Conservation (phyloP, 2,329 filamentous ascomycete genomes). For the Dendryphion nanum region DNA sequence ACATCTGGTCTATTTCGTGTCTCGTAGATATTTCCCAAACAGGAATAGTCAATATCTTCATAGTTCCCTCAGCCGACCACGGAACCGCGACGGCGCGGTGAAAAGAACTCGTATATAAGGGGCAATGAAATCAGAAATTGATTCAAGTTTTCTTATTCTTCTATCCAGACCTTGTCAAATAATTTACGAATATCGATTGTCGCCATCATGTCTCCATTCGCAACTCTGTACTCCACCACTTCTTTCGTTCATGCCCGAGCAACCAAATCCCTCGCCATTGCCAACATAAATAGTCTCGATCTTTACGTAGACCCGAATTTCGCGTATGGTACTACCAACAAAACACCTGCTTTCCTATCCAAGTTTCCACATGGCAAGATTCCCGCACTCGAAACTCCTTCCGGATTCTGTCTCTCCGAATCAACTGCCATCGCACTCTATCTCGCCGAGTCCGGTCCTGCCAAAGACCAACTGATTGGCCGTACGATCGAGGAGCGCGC, state of each 20-base stretch:
- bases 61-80: too few relatives aligned
- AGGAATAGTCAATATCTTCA: too few relatives aligned
- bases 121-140: too few relatives aligned
- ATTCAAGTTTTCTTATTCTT: too few relatives aligned
- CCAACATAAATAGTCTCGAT: constrained; percentile 21
- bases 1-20: too few relatives aligned
- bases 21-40: too few relatives aligned
- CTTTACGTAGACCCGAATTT: constrained; percentile 38
- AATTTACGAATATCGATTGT: too few relatives aligned
- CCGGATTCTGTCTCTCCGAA: constrained; percentile 49
- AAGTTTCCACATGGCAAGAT: constrained; percentile 56
- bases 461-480: constrained; percentile 47
- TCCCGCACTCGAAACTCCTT: constrained; percentile 48
- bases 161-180: too few relatives aligned
- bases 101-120: too few relatives aligned
- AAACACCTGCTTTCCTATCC: constrained; percentile 45
- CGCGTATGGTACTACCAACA: constrained; percentile 44
- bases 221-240: constrained; percentile 2
- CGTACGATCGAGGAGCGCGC: constrained; percentile 42
- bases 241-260: constrained; percentile 12
- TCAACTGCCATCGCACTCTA: constrained; percentile 50
- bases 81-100: too few relatives aligned
- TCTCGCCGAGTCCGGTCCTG: constrained; percentile 47
- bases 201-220: constrained; percentile 2
- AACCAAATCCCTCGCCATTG: constrained; percentile 15